phyloP scores from a whole-genome alignment of 2,329 filamentous ascomycete genomes.

The Paecilomyces dactylethromorphus region DNA sequence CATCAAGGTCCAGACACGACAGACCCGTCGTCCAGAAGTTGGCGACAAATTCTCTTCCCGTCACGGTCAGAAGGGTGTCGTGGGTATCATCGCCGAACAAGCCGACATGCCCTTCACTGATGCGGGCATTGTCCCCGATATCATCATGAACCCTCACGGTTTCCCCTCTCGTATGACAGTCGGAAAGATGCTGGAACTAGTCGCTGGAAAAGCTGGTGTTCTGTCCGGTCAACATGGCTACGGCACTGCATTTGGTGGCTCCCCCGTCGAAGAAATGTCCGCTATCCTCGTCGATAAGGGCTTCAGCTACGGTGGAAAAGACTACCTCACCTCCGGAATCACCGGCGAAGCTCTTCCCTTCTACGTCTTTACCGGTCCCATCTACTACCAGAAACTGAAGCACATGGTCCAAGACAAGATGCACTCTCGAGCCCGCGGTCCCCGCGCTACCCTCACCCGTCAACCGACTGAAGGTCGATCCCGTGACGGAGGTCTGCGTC shows the following conservation, averaged over 20 bases:
- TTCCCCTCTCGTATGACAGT: slow-evolving; percentile 99
- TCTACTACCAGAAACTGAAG: slow-evolving; percentile 99
- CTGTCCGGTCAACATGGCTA: slow-evolving; percentile 80
- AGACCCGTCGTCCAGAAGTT: slow-evolving; percentile 88
- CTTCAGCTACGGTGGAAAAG: slow-evolving; percentile 95
- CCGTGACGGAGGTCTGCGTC: slow-evolving; percentile 79
- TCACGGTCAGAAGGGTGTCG: slow-evolving; percentile 96
- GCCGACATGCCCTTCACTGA: slow-evolving; percentile 97
- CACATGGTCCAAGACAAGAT: slow-evolving; percentile 99
- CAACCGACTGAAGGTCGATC: slow-evolving; percentile 96
- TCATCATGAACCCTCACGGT: slow-evolving; percentile 99
- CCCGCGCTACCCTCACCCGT: slow-evolving; percentile 82
- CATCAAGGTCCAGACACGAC: slow-evolving; percentile 92
- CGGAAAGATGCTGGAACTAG: slow-evolving; percentile 90
- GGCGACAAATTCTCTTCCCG: slow-evolving; percentile 98
- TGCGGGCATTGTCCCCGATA: slow-evolving; percentile 84
- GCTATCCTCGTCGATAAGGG: slow-evolving; percentile 76
- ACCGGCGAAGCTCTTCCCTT: slow-evolving; percentile 90
- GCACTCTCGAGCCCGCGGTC: slow-evolving; percentile 89
- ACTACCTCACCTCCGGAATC: slow-evolving; percentile 91
- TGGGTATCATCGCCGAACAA: slow-evolving; percentile 92
- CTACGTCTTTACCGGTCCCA: slow-evolving; percentile 97
- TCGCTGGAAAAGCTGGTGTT: slow-evolving; percentile 90
- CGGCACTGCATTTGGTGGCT: slow-evolving; percentile 79
- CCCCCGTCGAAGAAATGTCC: slow-evolving; percentile 82